A percentile compares a stretch with the other conserved stretches of the same genome.
phyloP scores from a whole-genome alignment of 306 rosid genomes.

The Sesbania bispinosa region DNA sequence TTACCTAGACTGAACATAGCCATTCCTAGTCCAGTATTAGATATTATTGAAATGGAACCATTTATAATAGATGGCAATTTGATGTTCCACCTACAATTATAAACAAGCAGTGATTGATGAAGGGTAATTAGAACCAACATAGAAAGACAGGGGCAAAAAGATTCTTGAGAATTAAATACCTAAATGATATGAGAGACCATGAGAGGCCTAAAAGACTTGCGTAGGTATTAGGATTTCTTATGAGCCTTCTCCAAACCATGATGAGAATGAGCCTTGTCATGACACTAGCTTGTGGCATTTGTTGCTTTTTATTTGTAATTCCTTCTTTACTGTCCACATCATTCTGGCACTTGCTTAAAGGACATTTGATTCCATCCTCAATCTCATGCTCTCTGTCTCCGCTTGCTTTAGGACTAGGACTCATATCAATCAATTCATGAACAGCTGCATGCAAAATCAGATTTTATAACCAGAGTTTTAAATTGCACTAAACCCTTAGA shows the following conservation, averaged over 20 bases:
- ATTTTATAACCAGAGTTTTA: too few relatives aligned
- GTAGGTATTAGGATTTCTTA: too few relatives aligned
- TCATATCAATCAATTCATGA: conserved; percentile 37
- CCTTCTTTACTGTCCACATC: conserved; percentile 39
- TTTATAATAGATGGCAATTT: conserved; percentile 29
- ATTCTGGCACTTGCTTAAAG: conserved; percentile 32
- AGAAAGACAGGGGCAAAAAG: background rate
- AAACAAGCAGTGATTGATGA: background rate
- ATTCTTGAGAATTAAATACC: conserved; percentile 27
- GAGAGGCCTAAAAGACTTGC: conserved; percentile 55
- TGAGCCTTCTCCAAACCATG: conserved; percentile 79
- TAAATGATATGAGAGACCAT: conserved; percentile 74
- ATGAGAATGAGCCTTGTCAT: conserved; percentile 72
- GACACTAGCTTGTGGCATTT: conserved; percentile 58
- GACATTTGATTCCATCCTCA: conserved; percentile 39
- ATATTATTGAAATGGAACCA: conserved; percentile 29
- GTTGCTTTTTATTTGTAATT: conserved; percentile 39
- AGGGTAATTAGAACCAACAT: too few relatives aligned
- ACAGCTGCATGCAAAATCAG: conserved; percentile 8
- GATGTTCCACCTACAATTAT: conserved; percentile 19
- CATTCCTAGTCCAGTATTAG: conserved; percentile 35
- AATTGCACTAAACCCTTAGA: too few relatives aligned
- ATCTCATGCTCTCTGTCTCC: conserved; percentile 26
- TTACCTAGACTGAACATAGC: conserved; percentile 44
- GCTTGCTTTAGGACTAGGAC: conserved; percentile 30